Evolutionary conservation across 2,329 filamentous ascomycete genomes (phyloP), one percentile per base, ranked within the genome.

Genomic region (Daldinia sp.): DNA sequence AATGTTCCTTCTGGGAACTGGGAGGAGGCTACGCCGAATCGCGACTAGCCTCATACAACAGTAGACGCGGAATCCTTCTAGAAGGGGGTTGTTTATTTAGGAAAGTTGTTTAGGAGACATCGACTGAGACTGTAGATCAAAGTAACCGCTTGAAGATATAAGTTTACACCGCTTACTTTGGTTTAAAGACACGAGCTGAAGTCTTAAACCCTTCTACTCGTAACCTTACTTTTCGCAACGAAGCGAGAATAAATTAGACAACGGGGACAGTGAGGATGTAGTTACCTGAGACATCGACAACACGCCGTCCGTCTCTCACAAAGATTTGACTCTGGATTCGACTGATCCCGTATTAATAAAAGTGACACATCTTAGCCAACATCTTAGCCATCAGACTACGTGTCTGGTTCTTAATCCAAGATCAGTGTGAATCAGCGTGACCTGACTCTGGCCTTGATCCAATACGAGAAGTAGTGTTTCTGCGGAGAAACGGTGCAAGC

Each of bases 21-120:
- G 39, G 23, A 52, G 55, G 35, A 35, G 37, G 39, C 43, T 27
- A 60, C 54, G 15, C 61, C 55, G 17, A 49, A 60, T 58, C 47
- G 27, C 48, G 56, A 63, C 62, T 65, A 65, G 61, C 62, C 50
- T 61, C 48, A 61, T 49, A 65, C 53, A 45, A 50, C 51, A 32
- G 60, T 50, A 51, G 68, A 55, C 19, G 53, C 52, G 55, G 61
- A 68, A 67, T 54, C 47, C 54, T 70, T 70, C 68, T 68, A 68
- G 66, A 70, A 69, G 58, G 34, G 30, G 55, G 58, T 27, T 56
- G n/a, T 51, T 15, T 34, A 48, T 58, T 51, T 45, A 32, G 11
- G 41, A 39, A 15, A 27, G 21, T 3, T 11, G 21, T 25, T 15
- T 27, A 27, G 39, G 39, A 15, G 21, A 45, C 13, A 27, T 27